Base-by-base conservation (phyloP, 2,329 filamentous ascomycete species). In the Talaromyces piceae region DNA sequence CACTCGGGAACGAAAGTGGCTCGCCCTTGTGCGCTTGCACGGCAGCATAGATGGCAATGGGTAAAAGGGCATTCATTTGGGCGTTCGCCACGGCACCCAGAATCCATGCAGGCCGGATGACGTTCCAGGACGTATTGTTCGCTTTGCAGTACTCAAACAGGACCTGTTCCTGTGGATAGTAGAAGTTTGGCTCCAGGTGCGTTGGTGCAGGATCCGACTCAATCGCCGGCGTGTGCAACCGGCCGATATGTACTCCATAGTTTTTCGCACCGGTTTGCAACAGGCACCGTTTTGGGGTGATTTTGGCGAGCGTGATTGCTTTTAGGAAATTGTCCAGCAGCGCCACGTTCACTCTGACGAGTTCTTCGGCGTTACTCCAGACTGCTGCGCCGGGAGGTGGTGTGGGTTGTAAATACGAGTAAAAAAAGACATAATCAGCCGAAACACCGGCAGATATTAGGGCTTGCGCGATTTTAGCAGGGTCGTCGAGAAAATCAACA, bases 361-460 rank as follows among this genome's bases (percentile, higher is more conserved):
- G 67, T 56, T 77, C 74, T 25, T 77, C 71, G 4, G 73, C 73
- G 58, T 78, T 72, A 7, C 70, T 73, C 76, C 77, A 79, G 5
- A 77, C 59, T 2, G 68, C 63, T 9, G 66, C 62, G 2, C 72
- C 72, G 18, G 66, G 63, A 47, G 74, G 73, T 1, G 75, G 76
- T 43, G 68, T 63, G 1, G 71, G 70, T 54, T 80, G 77, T 20
- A 78, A 66, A 62, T 80, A 80, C 2, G 75, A 75, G 54, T 74
- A 79, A 65, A 78, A 80, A 61, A 79, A 79, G n/a, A 78, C 64
- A 56, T 79, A 72, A 53, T 73, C 72, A 4, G 61, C 62, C 23
- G 54, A 57, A 27, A 65, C 55, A 11, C 54, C 52, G 20, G 56
- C 49, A 22, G 61, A 56, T 28, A 55, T 53, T 51, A 66, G 49